These are phyloP conservation scores for Pseudozyma pruni DNA, from an alignment of 1,284 basidiomycete species.

Conservation along the genomic window DNA sequence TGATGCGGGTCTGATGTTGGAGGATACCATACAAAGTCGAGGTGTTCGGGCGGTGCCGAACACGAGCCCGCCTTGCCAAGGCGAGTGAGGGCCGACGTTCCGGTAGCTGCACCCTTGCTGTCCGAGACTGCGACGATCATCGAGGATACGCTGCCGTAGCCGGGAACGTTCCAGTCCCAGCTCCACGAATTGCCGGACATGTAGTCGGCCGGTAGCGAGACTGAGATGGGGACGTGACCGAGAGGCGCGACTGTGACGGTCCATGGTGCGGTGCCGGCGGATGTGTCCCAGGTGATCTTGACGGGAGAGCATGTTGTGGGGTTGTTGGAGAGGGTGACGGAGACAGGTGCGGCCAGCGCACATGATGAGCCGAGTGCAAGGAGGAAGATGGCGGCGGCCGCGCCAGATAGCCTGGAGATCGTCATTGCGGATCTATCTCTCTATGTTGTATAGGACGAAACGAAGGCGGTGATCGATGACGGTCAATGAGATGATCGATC, in stretches of 20 bases:
- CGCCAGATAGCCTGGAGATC: neutral
- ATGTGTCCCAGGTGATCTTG: slow-evolving; percentile 37
- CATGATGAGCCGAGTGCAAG: slow-evolving; percentile 17
- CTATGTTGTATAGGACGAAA: no score
- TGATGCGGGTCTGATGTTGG: slow-evolving; percentile 25
- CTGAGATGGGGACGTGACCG: slow-evolving; percentile 33
- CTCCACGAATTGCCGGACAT: slow-evolving; percentile 24
- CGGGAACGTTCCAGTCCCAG: slow-evolving; percentile 40
- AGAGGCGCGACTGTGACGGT: slow-evolving; percentile 46
- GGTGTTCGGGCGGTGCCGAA: slow-evolving; percentile 32
- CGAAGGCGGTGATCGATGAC: no score
- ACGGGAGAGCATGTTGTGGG: slow-evolving; percentile 36
- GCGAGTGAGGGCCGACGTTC: slow-evolving; percentile 21
- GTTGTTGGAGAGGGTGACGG: slow-evolving; percentile 30
- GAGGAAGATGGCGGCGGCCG: slow-evolving; percentile 2
- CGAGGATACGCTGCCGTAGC: slow-evolving; percentile 19
- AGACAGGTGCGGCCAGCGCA: slow-evolving; percentile 38
- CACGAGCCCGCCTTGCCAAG: slow-evolving; percentile 26
- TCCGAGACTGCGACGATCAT: slow-evolving; percentile 47
- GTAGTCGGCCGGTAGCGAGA: slow-evolving; percentile 34
- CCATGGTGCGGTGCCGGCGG: slow-evolving; percentile 42
- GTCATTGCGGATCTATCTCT: neutral
- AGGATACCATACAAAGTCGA: slow-evolving; percentile 49
- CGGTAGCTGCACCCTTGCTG: slow-evolving; percentile 25
- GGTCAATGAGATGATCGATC: no score